Percentiles rank a stretch among this genome's conserved stretches.
Conservation (phyloP, 2,329 filamentous ascomycete genomes). For the Alternaria tenuissima region DNA sequence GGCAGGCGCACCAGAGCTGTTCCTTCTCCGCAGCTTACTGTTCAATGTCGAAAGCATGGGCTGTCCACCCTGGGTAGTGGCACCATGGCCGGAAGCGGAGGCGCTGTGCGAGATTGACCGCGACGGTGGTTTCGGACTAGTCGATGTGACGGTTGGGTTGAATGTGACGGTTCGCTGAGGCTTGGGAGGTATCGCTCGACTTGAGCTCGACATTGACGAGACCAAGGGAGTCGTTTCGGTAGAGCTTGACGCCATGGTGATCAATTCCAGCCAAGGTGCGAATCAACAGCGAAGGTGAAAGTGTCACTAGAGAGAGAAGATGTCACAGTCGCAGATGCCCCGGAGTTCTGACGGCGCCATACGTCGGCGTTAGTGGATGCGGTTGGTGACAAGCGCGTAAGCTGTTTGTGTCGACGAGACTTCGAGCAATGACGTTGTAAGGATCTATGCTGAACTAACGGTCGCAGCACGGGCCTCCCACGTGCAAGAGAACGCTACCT, state of each 20-base stretch:
- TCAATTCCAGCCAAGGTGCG: background rate
- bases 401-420: slow-evolving; percentile 21
- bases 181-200: slow-evolving; percentile 40
- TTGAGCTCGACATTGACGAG: slow-evolving; percentile 44
- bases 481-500: slow-evolving; percentile 16
- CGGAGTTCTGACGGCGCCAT: slow-evolving; percentile 20
- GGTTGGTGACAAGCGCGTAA: slow-evolving; percentile 19
- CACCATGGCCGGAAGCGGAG: slow-evolving; percentile 36
- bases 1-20: slow-evolving; percentile 76
- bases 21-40: slow-evolving; percentile 84
- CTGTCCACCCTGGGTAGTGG: slow-evolving; percentile 51
- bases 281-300: background rate
- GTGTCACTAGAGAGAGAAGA: slow-evolving; percentile 5
- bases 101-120: slow-evolving; percentile 40
- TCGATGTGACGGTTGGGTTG: slow-evolving; percentile 67
- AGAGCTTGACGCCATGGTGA: slow-evolving; percentile 46
- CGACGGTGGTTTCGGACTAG: slow-evolving; percentile 51
- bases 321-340: slow-evolving; percentile 10
- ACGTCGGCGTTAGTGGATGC: slow-evolving; percentile 18
- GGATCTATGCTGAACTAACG: slow-evolving; percentile 19
- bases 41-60: slow-evolving; percentile 77
- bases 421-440: slow-evolving; percentile 25
- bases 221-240: slow-evolving; percentile 50
- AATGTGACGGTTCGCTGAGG: slow-evolving; percentile 76
- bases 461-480: slow-evolving; percentile 14